These are phyloP conservation scores for Podochytrium sp. DNA, from an alignment of 192 early-diverging fungal genomes.

Conservation along the genomic window DNA sequence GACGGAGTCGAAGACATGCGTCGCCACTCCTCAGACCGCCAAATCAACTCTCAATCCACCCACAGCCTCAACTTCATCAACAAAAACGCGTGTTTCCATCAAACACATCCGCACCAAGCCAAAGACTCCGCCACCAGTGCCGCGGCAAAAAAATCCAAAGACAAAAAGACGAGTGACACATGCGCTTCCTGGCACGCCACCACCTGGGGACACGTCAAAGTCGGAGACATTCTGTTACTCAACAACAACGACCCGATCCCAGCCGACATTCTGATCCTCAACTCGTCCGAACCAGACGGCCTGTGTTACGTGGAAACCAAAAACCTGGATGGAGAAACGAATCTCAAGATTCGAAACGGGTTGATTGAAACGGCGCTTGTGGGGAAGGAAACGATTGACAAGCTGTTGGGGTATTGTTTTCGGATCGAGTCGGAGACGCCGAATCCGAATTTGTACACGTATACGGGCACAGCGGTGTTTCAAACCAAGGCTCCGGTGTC, in stretches of 20 bases:
- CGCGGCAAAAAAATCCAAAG: neutral
- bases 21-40: constrained; percentile 80
- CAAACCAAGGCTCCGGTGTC: neutral
- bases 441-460: constrained; percentile 86
- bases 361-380: constrained; percentile 65
- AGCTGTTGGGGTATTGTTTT: constrained; percentile 54
- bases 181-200: constrained; percentile 58
- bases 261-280: constrained; percentile 87
- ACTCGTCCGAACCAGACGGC: constrained; percentile 81
- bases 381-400: constrained; percentile 44
- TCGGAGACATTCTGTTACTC: constrained; percentile 88
- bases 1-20: constrained; percentile 93
- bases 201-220: constrained; percentile 84
- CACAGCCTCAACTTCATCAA: neutral
- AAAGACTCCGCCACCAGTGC: neutral
- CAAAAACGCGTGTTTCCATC: neutral
- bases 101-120: no score
- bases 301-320: constrained; percentile 97
- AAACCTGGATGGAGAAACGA: constrained; percentile 98
- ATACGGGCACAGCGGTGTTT: constrained; percentile 75
- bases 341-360: constrained; percentile 85
- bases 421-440: constrained; percentile 85
- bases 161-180: neutral
- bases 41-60: constrained; percentile 64
- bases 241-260: constrained; percentile 86